Evolutionary conservation across 495 filamentous ascomycete species (phyloP).

Genomic region (Talaromyces stipitatus): DNA sequence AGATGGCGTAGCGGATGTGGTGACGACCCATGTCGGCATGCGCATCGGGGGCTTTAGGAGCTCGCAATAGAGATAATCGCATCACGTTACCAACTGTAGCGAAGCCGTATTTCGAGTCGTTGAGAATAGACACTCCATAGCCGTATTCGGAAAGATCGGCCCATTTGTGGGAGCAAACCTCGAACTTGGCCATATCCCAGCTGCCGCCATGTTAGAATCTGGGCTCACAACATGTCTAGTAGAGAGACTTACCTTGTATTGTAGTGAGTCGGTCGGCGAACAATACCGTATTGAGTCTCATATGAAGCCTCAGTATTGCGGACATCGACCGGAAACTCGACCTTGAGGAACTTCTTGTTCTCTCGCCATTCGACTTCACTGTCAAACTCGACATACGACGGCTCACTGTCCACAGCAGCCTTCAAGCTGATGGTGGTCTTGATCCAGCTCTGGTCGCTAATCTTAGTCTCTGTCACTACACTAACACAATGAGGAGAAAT

Average conservation of each 20-base stretch:
- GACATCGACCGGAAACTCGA: conserved; percentile 94
- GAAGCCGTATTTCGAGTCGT: conserved; percentile 96
- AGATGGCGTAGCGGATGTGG: conserved; percentile 80
- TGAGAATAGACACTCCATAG: conserved; percentile 89
- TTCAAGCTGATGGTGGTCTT: conserved; percentile 78
- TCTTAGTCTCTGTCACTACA: conserved; percentile 71
- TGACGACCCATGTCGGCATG: conserved; percentile 96
- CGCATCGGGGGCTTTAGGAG: conserved; percentile 93
- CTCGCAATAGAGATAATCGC: conserved; percentile 80
- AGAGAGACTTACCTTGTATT: conserved; percentile 58
- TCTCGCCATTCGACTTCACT: conserved; percentile 90
- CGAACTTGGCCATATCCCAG: conserved; percentile 99
- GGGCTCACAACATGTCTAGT: neutral
- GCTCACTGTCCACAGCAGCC: conserved; percentile 53
- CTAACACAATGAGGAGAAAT: conserved; percentile 66
- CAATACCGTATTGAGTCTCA: conserved; percentile 88
- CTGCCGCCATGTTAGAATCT: conserved; percentile 21
- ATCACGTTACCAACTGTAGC: conserved; percentile 86
- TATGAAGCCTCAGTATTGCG: conserved; percentile 91
- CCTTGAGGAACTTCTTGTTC: conserved; percentile 96
- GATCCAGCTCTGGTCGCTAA: conserved; percentile 81
- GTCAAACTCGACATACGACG: conserved; percentile 67
- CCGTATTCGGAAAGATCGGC: conserved; percentile 90
- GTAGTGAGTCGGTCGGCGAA: conserved; percentile 86
- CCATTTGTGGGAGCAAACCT: conserved; percentile 96